Conservation (phyloP, 192 early-diverging fungal species). For the Coemansia sp. region DNA sequence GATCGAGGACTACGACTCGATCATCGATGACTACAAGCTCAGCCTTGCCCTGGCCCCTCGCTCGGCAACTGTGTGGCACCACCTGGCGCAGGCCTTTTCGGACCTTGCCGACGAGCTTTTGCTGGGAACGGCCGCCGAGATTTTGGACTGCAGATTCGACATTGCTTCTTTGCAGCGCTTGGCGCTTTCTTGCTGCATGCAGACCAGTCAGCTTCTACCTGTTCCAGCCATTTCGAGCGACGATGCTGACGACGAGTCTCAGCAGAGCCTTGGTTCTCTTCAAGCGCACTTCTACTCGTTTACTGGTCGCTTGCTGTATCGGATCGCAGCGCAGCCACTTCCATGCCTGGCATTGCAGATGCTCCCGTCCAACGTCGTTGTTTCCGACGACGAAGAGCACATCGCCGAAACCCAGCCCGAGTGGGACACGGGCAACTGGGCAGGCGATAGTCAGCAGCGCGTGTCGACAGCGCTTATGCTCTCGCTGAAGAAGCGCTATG, state of each 20-base stretch:
- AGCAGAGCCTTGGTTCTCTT: constrained; percentile 9
- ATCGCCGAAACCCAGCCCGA: constrained; percentile 18
- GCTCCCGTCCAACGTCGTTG: constrained; percentile 36
- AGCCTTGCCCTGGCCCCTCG: constrained; percentile 33
- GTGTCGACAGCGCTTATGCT: constrained; percentile 7
- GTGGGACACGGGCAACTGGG: constrained; percentile 42
- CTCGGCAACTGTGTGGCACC: constrained; percentile 35
- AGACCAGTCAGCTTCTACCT: constrained; percentile 31
- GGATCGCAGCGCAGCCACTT: constrained; percentile 33
- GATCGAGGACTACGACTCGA: constrained; percentile 44
- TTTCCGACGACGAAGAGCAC: constrained; percentile 14
- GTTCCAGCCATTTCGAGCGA: not conserved
- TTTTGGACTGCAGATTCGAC: constrained; percentile 21
- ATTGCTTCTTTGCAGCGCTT: constrained; percentile 41
- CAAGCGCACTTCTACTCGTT: constrained; percentile 22
- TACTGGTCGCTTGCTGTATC: constrained; percentile 29
- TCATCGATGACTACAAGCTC: constrained; percentile 48
- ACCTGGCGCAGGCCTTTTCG: constrained; percentile 37
- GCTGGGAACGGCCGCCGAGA: constrained; percentile 40
- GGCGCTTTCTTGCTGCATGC: constrained; percentile 34
- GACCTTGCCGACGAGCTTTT: constrained; percentile 47
- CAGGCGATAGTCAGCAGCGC: not conserved
- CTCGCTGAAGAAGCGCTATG: constrained; percentile 32
- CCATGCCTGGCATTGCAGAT: constrained; percentile 30
- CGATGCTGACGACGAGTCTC: not conserved